Evolutionary conservation across 495 filamentous ascomycete genomes (phyloP).

Genomic region (Chaetomium cochliodes): DNA sequence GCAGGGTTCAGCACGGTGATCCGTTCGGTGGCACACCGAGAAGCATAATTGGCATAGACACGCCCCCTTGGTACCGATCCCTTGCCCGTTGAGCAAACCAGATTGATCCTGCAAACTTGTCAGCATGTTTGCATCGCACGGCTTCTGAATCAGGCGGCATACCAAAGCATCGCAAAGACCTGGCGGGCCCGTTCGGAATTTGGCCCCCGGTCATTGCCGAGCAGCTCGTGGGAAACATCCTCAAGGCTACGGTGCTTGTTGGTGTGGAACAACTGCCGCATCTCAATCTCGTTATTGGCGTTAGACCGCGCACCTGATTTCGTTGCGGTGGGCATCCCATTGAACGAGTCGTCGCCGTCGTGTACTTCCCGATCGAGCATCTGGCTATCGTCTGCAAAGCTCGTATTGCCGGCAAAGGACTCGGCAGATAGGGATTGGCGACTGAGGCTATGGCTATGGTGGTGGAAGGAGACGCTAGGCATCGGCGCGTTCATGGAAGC

Average conservation of each 20-base stretch:
- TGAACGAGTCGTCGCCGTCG: constrained; percentile 61
- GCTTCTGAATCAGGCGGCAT: constrained; percentile 31
- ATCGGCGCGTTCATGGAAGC: constrained; percentile 52
- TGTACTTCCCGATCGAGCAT: constrained; percentile 66
- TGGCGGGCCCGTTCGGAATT: constrained; percentile 94
- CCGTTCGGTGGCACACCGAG: constrained; percentile 83
- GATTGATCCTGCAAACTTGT: constrained; percentile 65
- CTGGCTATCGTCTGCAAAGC: constrained; percentile 67
- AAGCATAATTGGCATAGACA: constrained; percentile 91
- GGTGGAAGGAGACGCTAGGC: constrained; percentile 49
- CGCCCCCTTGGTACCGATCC: constrained; percentile 85
- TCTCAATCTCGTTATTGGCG: constrained; percentile 85
- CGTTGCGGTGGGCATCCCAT: constrained; percentile 45
- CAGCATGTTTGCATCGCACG: neutral
- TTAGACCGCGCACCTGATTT: constrained; percentile 67
- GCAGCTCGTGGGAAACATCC: constrained; percentile 78
- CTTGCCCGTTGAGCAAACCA: constrained; percentile 74
- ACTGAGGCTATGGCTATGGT: constrained; percentile 51
- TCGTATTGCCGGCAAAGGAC: constrained; percentile 56
- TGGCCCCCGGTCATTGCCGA: constrained; percentile 60
- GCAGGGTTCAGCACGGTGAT: constrained; percentile 93
- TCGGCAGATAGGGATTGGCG: constrained; percentile 52
- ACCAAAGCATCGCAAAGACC: constrained; percentile 98
- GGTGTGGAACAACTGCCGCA: constrained; percentile 75
- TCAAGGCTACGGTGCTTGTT: constrained; percentile 73